Base-by-base conservation (phyloP, 768 basidiomycete species). In the Leccinum olivaceopallidum region DNA sequence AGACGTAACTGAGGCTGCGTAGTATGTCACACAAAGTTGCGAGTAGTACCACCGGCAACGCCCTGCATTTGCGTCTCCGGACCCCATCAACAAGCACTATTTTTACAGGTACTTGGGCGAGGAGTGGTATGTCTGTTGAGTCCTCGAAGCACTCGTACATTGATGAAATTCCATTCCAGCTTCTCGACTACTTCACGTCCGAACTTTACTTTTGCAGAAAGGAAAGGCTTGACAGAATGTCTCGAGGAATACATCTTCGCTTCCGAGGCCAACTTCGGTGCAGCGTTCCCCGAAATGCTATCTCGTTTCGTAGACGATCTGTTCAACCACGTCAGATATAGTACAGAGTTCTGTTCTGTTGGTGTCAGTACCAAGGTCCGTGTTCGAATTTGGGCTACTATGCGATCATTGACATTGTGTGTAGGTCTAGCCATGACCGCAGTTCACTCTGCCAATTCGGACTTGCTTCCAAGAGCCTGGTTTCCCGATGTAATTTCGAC, bases 281-380 rank as follows among this genome's bases (percentile, higher is more conserved):
- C 28, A 34, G 10, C 54, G 2, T 32, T 39, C 18, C 68, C 68
- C 1, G 63, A 79, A 60, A 85, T 90, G 85, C 65, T 89, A 12
- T 78, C 76, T 49, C 80, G 87, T 12, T 80, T 85, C 62, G 44
- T 86, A 16, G 77, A 77, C 1, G 86, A 91, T 65, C 84, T 88
- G 0, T 58, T 89, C 48, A 89, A 90, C 50, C 85, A 89, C 64
- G 64, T 75, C 3, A 87, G 85, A 14, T 83, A 83, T 69, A 87
- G 86, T 4, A 69, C 80, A 4, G 89, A 90, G 68, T 89, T 89
- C 60, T 76, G 79, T 14, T 59, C 86, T 22, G 79, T 82, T 8
- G 88, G 87, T 1, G 70, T 88, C 52, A 71, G 83, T 2, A 83
- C 83, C 2, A 88, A 76, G 89, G 88, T 87, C 56, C 26, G 63